Conservation (phyloP, 2,329 filamentous ascomycete species). For the Grosmannia serpens region DNA sequence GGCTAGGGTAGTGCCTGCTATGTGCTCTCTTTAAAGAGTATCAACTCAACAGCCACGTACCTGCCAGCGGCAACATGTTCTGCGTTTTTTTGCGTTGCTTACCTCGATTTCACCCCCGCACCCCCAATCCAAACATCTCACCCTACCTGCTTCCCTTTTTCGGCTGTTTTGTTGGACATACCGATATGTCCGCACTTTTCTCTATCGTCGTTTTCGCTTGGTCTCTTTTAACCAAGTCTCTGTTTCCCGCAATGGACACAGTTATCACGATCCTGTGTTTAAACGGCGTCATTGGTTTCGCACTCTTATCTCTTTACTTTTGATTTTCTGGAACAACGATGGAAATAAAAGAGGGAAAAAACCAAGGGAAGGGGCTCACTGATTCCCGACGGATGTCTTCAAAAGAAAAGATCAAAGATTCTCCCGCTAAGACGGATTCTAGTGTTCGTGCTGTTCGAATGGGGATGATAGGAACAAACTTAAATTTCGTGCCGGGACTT, state of each 20-base stretch:
- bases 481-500: slow-evolving; percentile 1
- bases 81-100: neutral
- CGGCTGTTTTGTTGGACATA: neutral
- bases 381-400: slow-evolving; percentile 5
- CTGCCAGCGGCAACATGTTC: neutral
- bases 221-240: neutral
- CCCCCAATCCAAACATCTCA: neutral
- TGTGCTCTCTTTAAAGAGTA: neutral
- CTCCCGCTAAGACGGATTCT: slow-evolving; percentile 1
- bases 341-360: slow-evolving; percentile 12
- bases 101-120: neutral
- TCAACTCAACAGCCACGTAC: neutral
- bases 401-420: slow-evolving; percentile 1
- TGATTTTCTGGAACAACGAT: slow-evolving; percentile 18
- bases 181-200: neutral
- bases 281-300: slow-evolving; percentile 18
- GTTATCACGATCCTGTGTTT: slow-evolving; percentile 10
- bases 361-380: slow-evolving; percentile 6
- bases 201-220: neutral
- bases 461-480: slow-evolving; percentile 7
- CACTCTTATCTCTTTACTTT: slow-evolving; percentile 14
- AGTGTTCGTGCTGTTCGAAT: slow-evolving; percentile 2
- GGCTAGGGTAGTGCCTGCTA: neutral
- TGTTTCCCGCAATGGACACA: slow-evolving; percentile 9
- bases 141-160: neutral